A percentile compares a stretch with the other conserved stretches of the same genome.
phyloP scores from a whole-genome alignment of 106 monocot genomes.

The Dioscorea alata region DNA sequence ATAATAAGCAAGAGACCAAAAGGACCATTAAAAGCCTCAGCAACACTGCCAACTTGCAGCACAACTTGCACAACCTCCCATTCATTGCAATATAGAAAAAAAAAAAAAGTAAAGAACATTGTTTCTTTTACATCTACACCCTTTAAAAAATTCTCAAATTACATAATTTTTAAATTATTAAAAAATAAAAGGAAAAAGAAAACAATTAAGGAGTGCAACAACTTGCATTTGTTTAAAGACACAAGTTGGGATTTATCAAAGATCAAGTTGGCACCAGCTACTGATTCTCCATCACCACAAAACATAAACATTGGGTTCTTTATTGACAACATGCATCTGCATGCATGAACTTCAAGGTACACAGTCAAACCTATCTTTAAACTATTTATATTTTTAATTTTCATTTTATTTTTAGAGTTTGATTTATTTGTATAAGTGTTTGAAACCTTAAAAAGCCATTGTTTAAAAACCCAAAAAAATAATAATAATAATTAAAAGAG shows the following conservation, averaged over 20 bases:
- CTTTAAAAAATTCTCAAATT: not conserved
- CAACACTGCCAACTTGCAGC: not conserved
- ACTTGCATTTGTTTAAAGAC: slow-evolving; percentile 9
- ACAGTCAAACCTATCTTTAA: not conserved
- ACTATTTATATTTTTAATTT: not conserved
- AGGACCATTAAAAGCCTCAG: not conserved
- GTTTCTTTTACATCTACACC: not conserved
- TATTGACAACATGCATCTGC: slow-evolving; percentile 6
- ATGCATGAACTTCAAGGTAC: not conserved
- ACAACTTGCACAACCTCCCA: slow-evolving; percentile 9
- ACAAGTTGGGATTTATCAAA: slow-evolving; percentile 8
- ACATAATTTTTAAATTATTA: not conserved
- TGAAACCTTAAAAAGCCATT: not conserved
- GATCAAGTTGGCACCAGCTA: slow-evolving; percentile 5
- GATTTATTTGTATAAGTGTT: not conserved
- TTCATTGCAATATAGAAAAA: not conserved
- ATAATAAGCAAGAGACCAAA: not conserved
- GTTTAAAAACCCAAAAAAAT: not conserved
- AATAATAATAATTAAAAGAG: no score
- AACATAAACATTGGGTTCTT: not conserved
- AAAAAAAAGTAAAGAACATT: not conserved
- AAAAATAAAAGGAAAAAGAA: not conserved
- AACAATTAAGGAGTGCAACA: not conserved
- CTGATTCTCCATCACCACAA: slow-evolving; percentile 5
- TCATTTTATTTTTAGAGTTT: not conserved